phyloP scores from a whole-genome alignment of 192 early-diverging fungal genomes.

The Dimargaris xerosporica region DNA sequence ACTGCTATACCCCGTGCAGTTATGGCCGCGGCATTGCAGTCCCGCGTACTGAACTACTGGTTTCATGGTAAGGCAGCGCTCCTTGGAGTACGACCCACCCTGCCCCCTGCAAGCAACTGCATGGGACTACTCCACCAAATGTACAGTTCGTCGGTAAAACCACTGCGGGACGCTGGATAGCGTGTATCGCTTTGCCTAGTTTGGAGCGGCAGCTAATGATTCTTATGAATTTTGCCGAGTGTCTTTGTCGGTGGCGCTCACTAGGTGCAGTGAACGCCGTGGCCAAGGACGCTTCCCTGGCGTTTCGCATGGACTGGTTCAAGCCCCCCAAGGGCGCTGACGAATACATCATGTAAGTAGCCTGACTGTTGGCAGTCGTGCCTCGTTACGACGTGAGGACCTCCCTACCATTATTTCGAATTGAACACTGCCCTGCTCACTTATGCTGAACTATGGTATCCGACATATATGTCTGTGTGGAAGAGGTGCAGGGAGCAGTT shows the following conservation, averaged over 20 bases:
- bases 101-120: not conserved
- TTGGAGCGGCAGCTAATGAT: not conserved
- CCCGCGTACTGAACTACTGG: slow-evolving; percentile 1
- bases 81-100: not conserved
- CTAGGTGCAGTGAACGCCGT: not conserved
- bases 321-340: slow-evolving; percentile 19
- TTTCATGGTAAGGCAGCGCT: not conserved
- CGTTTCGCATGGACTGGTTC: slow-evolving; percentile 32
- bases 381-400: too few relatives aligned
- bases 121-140: not conserved
- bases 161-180: not conserved
- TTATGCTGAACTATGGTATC: not conserved
- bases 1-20: too few relatives aligned
- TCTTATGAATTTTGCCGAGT: not conserved
- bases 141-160: not conserved
- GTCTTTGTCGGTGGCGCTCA: not conserved
- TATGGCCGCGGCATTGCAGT: not conserved
- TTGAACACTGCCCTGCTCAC: not conserved
- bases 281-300: not conserved
- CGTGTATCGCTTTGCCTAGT: not conserved
- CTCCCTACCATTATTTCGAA: too few relatives aligned
- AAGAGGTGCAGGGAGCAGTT: slow-evolving; percentile 12
- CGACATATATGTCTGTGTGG: too few relatives aligned
- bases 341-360: slow-evolving; percentile 15
- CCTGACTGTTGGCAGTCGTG: too few relatives aligned